Base-by-base conservation (phyloP, 2,329 filamentous ascomycete species). In the Thielaviopsis euricoi region DNA sequence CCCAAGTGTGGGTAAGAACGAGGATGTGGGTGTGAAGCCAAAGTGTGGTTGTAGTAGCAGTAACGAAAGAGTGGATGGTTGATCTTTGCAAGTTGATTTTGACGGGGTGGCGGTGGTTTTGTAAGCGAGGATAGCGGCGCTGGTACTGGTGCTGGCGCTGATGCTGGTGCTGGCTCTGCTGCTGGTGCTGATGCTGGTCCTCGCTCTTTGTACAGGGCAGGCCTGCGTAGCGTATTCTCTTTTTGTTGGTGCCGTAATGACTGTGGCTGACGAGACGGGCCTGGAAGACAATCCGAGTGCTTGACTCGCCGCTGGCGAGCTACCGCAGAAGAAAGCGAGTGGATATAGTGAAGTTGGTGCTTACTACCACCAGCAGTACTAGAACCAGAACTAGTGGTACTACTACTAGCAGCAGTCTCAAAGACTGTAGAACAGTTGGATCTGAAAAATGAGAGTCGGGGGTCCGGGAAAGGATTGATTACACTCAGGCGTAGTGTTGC, bases 251-350 rank as follows among this genome's bases (percentile, higher is more conserved):
- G 37, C 13, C n/a, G 37, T n/a, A 17, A n/a, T 17, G 17, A 43
- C 5, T 43, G 37, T 43, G 17, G 37, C 37, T 15, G 17, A 43
- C 7, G 13, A 43, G 13, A 43, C 7, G 37, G 10, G 37, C 37
- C 6, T 43, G 37, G 17, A 10, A 43, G 37, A 2, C 17, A 43
- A 7, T 57, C n/a, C 33, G 55, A 25, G 29, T 33, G 26, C 40
- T 5, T 43, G 15, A 43, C 37, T 43, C 37, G 52, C 26, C 40
- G 52, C 25, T 53, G 57, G 22, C 52, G 51, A 46, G 54, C 52
- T 52, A 48, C 26, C 25, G 55, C 52, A 56, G 58, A 53, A 21
- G 52, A 60, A 60, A 55, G 55, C 51, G 49, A 23, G 48, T 55
- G 50, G 26, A 55, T 43, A 33, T 40, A 19, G 25, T 26, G 29